Base-by-base conservation (phyloP, 2,329 filamentous ascomycete genomes). In the Pseudogymnoascus sp. region DNA sequence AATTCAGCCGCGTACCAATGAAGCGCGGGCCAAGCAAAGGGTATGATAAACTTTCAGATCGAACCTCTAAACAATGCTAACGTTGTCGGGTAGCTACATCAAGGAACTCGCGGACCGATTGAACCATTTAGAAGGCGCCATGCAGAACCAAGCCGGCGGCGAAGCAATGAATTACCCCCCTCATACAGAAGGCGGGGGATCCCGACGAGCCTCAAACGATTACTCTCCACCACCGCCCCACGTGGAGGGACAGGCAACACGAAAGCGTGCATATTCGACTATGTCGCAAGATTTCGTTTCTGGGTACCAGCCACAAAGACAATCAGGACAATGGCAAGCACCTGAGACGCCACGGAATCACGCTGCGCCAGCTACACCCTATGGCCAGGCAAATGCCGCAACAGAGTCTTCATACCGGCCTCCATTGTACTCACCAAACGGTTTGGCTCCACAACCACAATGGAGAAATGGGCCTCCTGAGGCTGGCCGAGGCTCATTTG, bases 21-120 rank as follows among this genome's bases (percentile, higher is more conserved):
- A 96, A 95, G 76, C 83, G 90, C 65, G 91, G 92, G 1, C 91
- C 92, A 2, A 95, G 89, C 72, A 96, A 96, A 82, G 92, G 92
- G 82, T 90, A 81, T 70, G 78, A 66, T 17, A 21, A 33, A 61
- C 64, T 59, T 64, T 64, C 53, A 68, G 67, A 33, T 31, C 17
- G 33, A 9, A 26, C 26, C 57, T 17, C 63, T 59, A 53, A 65
- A 63, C 61, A 63, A 31, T 60, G 38, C 65, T 68, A 47, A 69
- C 66, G 65, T 62, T 64, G 31, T 33, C 35, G 50, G 53, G 61
- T 70, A 90, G 87, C 15, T 96, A 96, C 70, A 96, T 96, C 74
- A 96, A 96, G 73, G 91, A 96, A 74, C 82, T 96, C 21, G 91
- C 91, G 23, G 91, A 96, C 72, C 82, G 92, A 26, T 86, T 96